Evolutionary conservation across 208 protist species (phyloP), one percentile per base, ranked within the genome.

Genomic region (Trypanosoma theileri): DNA sequence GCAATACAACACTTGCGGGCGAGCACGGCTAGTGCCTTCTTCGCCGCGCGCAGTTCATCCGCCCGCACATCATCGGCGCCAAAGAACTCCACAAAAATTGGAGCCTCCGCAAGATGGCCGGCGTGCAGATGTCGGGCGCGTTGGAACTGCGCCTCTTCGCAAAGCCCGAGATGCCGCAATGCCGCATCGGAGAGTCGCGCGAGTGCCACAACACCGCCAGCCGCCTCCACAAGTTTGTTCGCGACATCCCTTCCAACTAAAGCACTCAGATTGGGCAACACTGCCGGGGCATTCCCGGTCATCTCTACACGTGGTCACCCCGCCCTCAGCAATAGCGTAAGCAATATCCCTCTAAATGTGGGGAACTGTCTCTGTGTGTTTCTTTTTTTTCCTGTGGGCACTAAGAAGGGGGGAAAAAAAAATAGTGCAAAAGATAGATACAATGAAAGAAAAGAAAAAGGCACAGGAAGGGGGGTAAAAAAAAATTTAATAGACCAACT

Each of bases 81-180:
- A 48, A 95, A 95, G 41, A 70, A 77, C 35, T 88, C 77, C 12
- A 57, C 59, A 63, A 95, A 93, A 10, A 93, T 45, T 2, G 85
- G 84, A 0, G 90, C 71, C 26, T 80, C 79, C 0, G 83, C 12
- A 11, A 95, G 62, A 53, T 83, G 75, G 0, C 90, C 86, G 6
- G 79, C 67, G 66, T 84, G 79, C 24, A 93, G 73, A 73, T 81
- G 81, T 59, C 44, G 75, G 14, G 79, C 76, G 16, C 68, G 70
- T 13, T 73, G 40, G n/a, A 66, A 59, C 24, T 69, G 54, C 2
- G 44, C 66, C 44, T 78, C 71, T 40, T 89, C 85, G 12, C 88
- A 79, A 19, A 75, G 69, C 62, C 89, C 89, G 21, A 92, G 57
- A 53, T 90, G 81, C 4, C 84, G 82, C 22, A 95, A 69, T 26